Conservation (phyloP, 2,329 filamentous ascomycete genomes). For the Apiospora sp. region DNA sequence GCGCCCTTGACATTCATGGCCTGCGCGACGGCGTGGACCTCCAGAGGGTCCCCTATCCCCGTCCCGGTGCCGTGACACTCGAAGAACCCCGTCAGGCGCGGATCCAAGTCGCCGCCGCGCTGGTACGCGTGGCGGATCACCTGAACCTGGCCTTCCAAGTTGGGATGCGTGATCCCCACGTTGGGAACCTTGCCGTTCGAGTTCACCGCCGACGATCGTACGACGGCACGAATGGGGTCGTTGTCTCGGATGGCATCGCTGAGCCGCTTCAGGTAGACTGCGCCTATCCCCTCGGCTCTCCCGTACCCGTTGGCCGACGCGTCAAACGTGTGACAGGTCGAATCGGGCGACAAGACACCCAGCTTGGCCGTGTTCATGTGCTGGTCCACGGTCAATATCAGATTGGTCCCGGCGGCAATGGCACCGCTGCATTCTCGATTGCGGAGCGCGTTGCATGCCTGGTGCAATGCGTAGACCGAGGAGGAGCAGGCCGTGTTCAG, state of each 20-base stretch:
- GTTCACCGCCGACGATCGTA: conserved; percentile 36
- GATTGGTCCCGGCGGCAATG: conserved; percentile 46
- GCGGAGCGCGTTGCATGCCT: conserved; percentile 39
- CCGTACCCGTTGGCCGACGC: conserved; percentile 39
- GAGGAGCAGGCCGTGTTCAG: conserved; percentile 49
- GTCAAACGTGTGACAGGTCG: conserved; percentile 41
- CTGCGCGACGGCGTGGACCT: conserved; percentile 28
- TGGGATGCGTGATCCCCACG: conserved; percentile 38
- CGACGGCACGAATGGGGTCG: conserved; percentile 37
- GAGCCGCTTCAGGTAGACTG: conserved; percentile 32
- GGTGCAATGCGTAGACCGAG: conserved; percentile 44
- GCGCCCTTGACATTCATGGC: conserved; percentile 19
- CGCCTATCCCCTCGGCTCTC: conserved; percentile 34
- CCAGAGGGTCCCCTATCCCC: conserved; percentile 37
- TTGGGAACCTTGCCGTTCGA: conserved; percentile 34
- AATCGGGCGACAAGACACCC: conserved; percentile 44
- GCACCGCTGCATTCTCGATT: conserved; percentile 42
- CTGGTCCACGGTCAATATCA: conserved; percentile 42
- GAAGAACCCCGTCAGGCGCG: conserved; percentile 32
- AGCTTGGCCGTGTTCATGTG: conserved; percentile 42
- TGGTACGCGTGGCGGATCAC: conserved; percentile 32
- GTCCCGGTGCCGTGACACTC: conserved; percentile 40
- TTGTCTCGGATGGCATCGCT: conserved; percentile 33
- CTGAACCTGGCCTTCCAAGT: conserved; percentile 31
- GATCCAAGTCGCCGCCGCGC: conserved; percentile 27